Conservation (phyloP, 306 rosid species). For the Crotalaria pallida region DNA sequence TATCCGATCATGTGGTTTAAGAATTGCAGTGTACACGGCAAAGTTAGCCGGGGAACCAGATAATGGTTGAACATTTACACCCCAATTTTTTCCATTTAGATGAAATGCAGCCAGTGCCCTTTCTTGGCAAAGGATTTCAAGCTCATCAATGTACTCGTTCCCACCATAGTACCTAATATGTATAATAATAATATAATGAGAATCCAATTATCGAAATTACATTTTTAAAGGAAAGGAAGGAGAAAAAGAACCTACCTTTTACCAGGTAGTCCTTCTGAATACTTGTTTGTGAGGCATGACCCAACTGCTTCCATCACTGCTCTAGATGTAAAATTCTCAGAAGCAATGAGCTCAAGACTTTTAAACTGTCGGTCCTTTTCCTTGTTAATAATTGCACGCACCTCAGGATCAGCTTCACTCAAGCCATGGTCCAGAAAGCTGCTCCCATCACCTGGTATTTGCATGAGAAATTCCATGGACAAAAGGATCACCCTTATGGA, state of each 20-base stretch:
- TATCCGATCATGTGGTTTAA: conserved; percentile 88
- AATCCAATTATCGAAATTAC: conserved; percentile 3
- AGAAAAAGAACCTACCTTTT: conserved; percentile 52
- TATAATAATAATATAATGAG: neutral
- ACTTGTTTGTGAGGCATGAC: conserved; percentile 91
- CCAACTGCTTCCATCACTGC: conserved; percentile 99
- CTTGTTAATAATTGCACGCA: conserved; percentile 50
- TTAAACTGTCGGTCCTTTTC: conserved; percentile 82
- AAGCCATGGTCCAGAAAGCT: conserved; percentile 59
- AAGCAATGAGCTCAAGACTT: conserved; percentile 97
- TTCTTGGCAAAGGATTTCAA: conserved; percentile 79
- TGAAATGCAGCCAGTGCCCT: conserved; percentile 87
- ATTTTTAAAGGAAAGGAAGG: neutral
- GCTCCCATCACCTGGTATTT: conserved; percentile 43
- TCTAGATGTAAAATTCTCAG: conserved; percentile 86
- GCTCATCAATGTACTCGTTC: conserved; percentile 89
- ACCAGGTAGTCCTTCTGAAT: conserved; percentile 95
- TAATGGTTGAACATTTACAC: conserved; percentile 92
- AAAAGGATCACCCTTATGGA: neutral
- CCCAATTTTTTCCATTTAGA: conserved; percentile 72
- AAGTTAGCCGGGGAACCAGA: conserved; percentile 98
- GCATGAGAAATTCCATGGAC: conserved; percentile 6
- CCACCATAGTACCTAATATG: conserved; percentile 86
- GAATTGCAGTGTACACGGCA: conserved; percentile 89
- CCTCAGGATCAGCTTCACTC: conserved; percentile 87